Percentiles rank a stretch among this genome's conserved stretches.
Evolutionary conservation across 192 early-diverging fungal genomes (phyloP).

Genomic region (Backusella morwellensis): DNA sequence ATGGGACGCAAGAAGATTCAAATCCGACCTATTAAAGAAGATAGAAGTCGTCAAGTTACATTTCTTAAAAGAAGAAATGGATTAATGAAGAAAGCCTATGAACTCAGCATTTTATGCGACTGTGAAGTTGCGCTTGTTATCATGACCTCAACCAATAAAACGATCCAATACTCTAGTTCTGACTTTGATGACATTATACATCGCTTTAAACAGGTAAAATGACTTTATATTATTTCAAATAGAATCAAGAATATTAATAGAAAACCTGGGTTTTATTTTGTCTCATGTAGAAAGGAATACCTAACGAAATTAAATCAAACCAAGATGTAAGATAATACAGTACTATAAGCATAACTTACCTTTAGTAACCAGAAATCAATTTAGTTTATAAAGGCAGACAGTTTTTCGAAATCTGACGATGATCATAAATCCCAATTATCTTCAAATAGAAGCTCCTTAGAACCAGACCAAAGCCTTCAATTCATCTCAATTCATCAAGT

Average conservation of each 20-base stretch:
- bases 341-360: not conserved
- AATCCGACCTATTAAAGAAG: constrained; percentile 86
- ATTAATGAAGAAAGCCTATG: constrained; percentile 95
- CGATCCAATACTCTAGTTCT: constrained; percentile 84
- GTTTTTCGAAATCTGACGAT: not conserved
- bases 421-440: not conserved
- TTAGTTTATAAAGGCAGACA: not conserved
- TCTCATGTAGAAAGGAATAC: constrained; percentile 26
- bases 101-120: constrained; percentile 89
- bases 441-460: not conserved
- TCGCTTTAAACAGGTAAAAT: constrained; percentile 75
- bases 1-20: constrained; percentile 96
- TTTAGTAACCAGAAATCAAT: not conserved
- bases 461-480: not conserved
- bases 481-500: not conserved
- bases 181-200: constrained; percentile 92
- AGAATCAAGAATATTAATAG: constrained; percentile 36
- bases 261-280: constrained; percentile 26
- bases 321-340: constrained; percentile 29
- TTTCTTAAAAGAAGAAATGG: constrained; percentile 92
- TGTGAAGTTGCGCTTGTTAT: constrained; percentile 93
- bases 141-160: constrained; percentile 85
- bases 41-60: constrained; percentile 89
- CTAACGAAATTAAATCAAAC: constrained; percentile 39
- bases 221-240: too few species aligned